phyloP scores from a whole-genome alignment of 176 grass and related monocot genomes.

The Alopecurus myosuroides region DNA sequence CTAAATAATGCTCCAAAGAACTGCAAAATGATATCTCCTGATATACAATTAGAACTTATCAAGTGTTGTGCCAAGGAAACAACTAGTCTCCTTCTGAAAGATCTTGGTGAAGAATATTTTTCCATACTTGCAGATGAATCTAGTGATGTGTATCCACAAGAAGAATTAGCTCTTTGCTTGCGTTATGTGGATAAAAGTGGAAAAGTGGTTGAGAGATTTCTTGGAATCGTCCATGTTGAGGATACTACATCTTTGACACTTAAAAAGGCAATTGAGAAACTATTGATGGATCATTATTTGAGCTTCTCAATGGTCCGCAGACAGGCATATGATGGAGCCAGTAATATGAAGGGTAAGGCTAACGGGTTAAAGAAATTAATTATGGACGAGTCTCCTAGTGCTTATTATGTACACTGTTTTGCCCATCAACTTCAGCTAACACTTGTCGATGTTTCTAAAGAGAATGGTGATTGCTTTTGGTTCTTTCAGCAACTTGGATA shows the following conservation, averaged over 20 bases:
- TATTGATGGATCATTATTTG: too few relatives aligned
- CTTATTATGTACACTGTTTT: too few relatives aligned
- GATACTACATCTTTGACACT: too few relatives aligned
- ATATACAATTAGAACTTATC: neutral
- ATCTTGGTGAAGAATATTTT: neutral
- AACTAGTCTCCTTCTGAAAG: neutral
- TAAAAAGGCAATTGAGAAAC: too few relatives aligned
- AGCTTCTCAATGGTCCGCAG: too few relatives aligned
- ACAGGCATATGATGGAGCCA: too few relatives aligned
- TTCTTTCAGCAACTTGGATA: neutral
- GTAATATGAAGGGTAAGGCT: too few relatives aligned
- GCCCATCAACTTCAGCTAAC: too few relatives aligned
- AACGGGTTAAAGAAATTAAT: neutral
- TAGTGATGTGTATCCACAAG: neutral
- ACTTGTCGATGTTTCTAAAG: too few relatives aligned
- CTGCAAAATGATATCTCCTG: neutral
- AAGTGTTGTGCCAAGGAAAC: neutral
- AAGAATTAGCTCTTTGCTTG: neutral
- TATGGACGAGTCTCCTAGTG: too few relatives aligned
- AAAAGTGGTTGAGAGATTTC: too few relatives aligned
- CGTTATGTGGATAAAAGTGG: neutral
- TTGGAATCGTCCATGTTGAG: too few relatives aligned
- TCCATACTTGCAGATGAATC: neutral
- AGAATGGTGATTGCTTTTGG: neutral
- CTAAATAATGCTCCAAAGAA: neutral